Conservation (phyloP, 192 early-diverging fungal species). For the Mortierella claussenii region DNA sequence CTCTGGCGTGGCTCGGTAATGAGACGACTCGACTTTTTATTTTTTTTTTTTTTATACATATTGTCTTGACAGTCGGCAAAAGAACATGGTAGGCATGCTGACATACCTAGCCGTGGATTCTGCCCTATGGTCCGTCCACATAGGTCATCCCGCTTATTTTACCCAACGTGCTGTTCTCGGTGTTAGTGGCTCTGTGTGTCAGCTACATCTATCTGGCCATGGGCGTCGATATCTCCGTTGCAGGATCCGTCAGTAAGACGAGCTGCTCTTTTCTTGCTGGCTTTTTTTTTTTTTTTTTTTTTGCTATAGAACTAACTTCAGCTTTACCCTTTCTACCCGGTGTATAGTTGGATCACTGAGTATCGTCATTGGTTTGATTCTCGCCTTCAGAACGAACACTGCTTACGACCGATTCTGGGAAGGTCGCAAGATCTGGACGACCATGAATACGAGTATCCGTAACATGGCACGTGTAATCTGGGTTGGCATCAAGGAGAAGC, state of each 20-base stretch:
- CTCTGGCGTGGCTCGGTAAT: slow-evolving; percentile 48
- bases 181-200: slow-evolving; percentile 35
- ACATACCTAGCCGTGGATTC: too few species aligned
- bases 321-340: not conserved
- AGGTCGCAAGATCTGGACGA: slow-evolving; percentile 78
- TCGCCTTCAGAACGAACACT: slow-evolving; percentile 88
- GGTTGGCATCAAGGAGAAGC: slow-evolving; percentile 65
- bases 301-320: too few species aligned
- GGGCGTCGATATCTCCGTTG: slow-evolving; percentile 37
- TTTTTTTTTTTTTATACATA: not conserved
- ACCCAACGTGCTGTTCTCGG: slow-evolving; percentile 45
- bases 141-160: slow-evolving; percentile 51
- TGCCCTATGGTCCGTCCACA: too few species aligned
- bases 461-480: slow-evolving; percentile 78
- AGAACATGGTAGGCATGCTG: too few species aligned
- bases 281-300: slow-evolving; percentile 4
- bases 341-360: slow-evolving; percentile 58
- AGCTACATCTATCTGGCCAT: slow-evolving; percentile 41
- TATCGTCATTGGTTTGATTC: slow-evolving; percentile 75
- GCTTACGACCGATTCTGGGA: slow-evolving; percentile 83
- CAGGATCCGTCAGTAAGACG: slow-evolving; percentile 46
- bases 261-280: not conserved
- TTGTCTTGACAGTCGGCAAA: not conserved
- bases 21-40: not conserved
- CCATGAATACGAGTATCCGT: slow-evolving; percentile 69